Conservation (phyloP, 2,329 filamentous ascomycete species). For the Stachybotrys elegans region DNA sequence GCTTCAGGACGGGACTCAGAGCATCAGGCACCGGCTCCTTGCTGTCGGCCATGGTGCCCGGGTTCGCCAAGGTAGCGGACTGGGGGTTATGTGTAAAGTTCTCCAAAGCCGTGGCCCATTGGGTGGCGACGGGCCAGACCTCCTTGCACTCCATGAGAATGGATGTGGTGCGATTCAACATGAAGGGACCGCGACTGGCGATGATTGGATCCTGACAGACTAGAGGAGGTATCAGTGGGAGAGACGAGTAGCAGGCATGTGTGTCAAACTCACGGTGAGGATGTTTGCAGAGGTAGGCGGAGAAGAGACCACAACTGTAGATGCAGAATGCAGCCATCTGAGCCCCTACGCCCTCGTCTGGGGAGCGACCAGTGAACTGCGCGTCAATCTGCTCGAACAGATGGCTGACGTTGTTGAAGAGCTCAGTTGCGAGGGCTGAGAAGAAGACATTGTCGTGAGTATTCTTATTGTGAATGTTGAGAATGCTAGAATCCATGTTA, state of each 20-base stretch:
- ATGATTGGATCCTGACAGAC: slow-evolving; percentile 37
- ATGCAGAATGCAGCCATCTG: slow-evolving; percentile 52
- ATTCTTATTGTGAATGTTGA: slow-evolving; percentile 34
- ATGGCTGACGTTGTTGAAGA: slow-evolving; percentile 43
- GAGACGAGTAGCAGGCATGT: not conserved
- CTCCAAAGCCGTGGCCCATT: slow-evolving; percentile 46
- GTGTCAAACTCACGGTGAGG: slow-evolving; percentile 34
- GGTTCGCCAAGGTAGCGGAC: slow-evolving; percentile 29
- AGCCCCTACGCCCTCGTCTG: slow-evolving; percentile 44
- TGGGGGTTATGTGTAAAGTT: slow-evolving; percentile 40
- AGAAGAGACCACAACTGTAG: slow-evolving; percentile 49
- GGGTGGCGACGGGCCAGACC: slow-evolving; percentile 47
- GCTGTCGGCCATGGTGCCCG: slow-evolving; percentile 48
- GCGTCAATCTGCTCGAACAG: slow-evolving; percentile 47
- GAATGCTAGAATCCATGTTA: slow-evolving; percentile 28
- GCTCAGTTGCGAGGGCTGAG: slow-evolving; percentile 35
- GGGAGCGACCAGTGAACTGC: slow-evolving; percentile 40
- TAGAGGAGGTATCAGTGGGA: slow-evolving; percentile 16
- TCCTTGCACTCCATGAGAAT: slow-evolving; percentile 44
- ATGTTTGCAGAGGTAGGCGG: slow-evolving; percentile 47
- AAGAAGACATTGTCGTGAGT: slow-evolving; percentile 33
- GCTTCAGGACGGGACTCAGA: slow-evolving; percentile 3
- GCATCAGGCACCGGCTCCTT: slow-evolving; percentile 25
- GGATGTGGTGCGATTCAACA: slow-evolving; percentile 38
- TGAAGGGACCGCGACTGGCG: slow-evolving; percentile 34